Evolutionary conservation across 2,329 filamentous ascomycete species (phyloP), one percentile per base, ranked within the genome.

Genomic region (Trichoderma pleuroti): DNA sequence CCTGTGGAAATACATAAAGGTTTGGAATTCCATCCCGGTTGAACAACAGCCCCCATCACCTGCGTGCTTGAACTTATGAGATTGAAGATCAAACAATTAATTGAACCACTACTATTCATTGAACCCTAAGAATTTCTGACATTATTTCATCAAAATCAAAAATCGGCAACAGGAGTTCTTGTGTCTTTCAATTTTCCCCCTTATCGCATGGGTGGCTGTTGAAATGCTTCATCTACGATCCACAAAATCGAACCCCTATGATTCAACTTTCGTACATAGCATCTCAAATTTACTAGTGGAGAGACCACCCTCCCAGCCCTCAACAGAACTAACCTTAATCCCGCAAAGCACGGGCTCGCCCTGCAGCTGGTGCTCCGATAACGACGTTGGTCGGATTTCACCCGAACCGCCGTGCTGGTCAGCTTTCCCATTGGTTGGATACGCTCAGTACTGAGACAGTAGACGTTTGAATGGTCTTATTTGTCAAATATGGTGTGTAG

Each of bases 1-100:
- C n/a, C 9, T 1, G 5, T 24, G 10, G n/a, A 49, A 3, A 9
- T 4, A 0, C 0, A 18, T 39, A 1, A 8, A 39, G 16, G 2
- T 18, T 39, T 49, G 4, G 42, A 49, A 49, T 24, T 52, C 21
- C 11, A 52, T 8, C 5, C 5, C 39, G 16, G 24, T 2, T 21
- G 5, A 12, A 24, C 10, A 49, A 24, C 21, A 24, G 5, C n/a
- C 11, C 21, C 11, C 0, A 4, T 3, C n/a, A 52, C 8, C n/a
- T 8, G 5, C 11, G 5, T 24, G 14, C 21, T 24, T 21, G 11
- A 52, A 1, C 21, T 2, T 3, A 24, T 7, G 21, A 14, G 11
- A 52, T 4, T 11, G 24, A 14, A 21, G 5, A 24, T 0, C 10
- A 8, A 8, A 7, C 2, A 52, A 52, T 21, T 11, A 14, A 24